phyloP scores from a whole-genome alignment of 164 flowering plant species.

The Saururus chinensis region DNA sequence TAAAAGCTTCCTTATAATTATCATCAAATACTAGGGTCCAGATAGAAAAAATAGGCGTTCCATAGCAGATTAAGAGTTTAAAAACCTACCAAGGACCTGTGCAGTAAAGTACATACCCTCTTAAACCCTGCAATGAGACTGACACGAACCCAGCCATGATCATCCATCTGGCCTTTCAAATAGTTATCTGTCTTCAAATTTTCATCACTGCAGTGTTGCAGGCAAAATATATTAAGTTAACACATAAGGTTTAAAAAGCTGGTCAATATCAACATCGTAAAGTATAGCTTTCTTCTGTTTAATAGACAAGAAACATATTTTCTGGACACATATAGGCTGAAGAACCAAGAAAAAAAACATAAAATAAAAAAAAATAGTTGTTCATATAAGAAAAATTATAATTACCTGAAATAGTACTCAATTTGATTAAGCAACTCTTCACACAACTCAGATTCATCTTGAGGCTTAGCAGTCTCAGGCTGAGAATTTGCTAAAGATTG shows the following conservation, averaged over 20 bases:
- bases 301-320: background rate
- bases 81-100: too few species aligned
- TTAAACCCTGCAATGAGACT: slow-evolving; percentile 1
- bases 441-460: background rate
- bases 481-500: background rate
- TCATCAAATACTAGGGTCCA: too few species aligned
- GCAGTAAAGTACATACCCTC: background rate
- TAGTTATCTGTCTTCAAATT: background rate
- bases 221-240: background rate
- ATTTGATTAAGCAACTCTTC: background rate
- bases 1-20: too few species aligned
- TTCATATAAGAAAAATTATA: background rate
- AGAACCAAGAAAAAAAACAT: background rate
- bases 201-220: background rate
- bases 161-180: slow-evolving; percentile 1
- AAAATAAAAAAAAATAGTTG: background rate
- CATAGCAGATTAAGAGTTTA: too few species aligned
- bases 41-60: too few species aligned
- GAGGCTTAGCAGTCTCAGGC: background rate
- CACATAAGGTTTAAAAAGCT: background rate
- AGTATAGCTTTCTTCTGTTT: background rate
- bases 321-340: background rate
- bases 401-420: slow-evolving; percentile 1
- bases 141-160: background rate
- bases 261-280: background rate